A percentile compares a stretch with the other conserved stretches of the same genome.
Conservation (phyloP, 169 alveolate genomes). For the Babesia divergens region DNA sequence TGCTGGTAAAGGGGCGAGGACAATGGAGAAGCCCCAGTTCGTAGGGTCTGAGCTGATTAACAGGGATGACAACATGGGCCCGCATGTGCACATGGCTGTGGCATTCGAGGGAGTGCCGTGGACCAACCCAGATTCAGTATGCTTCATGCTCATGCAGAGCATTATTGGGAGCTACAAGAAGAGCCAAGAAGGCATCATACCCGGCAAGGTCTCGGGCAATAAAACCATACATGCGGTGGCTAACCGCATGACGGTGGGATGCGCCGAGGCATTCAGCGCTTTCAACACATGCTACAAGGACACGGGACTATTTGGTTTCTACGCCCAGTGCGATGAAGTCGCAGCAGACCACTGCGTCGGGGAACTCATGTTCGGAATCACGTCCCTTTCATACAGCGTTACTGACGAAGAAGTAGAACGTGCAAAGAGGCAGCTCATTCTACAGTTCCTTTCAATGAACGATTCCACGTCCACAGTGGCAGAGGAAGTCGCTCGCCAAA, state of each 20-base stretch:
- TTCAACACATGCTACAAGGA: slow-evolving; percentile 89
- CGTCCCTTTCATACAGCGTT: slow-evolving; percentile 77
- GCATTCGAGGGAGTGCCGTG: slow-evolving; percentile 92
- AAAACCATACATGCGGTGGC: slow-evolving; percentile 76
- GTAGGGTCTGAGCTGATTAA: slow-evolving; percentile 78
- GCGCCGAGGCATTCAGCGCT: slow-evolving; percentile 82
- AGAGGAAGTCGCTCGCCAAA: slow-evolving; percentile 81
- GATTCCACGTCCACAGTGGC: slow-evolving; percentile 82
- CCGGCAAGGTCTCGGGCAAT: slow-evolving; percentile 79
- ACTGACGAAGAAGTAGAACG: slow-evolving; percentile 81
- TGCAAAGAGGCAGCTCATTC: slow-evolving; percentile 74
- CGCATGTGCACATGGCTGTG: slow-evolving; percentile 86
- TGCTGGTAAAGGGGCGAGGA: slow-evolving; percentile 2
- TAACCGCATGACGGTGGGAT: slow-evolving; percentile 79
- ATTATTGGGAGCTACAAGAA: slow-evolving; percentile 87
- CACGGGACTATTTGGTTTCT: slow-evolving; percentile 90
- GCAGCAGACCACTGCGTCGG: slow-evolving; percentile 84
- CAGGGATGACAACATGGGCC: slow-evolving; percentile 80
- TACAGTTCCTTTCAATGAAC: slow-evolving; percentile 74
- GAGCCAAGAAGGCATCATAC: slow-evolving; percentile 78
- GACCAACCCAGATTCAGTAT: slow-evolving; percentile 90
- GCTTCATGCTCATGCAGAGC: slow-evolving; percentile 91
- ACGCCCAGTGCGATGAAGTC: slow-evolving; percentile 81
- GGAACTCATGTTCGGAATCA: slow-evolving; percentile 80
- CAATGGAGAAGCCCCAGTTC: slow-evolving; percentile 67